Evolutionary conservation across 495 filamentous ascomycete genomes (phyloP).

Genomic region (Aspergillus diversus): DNA sequence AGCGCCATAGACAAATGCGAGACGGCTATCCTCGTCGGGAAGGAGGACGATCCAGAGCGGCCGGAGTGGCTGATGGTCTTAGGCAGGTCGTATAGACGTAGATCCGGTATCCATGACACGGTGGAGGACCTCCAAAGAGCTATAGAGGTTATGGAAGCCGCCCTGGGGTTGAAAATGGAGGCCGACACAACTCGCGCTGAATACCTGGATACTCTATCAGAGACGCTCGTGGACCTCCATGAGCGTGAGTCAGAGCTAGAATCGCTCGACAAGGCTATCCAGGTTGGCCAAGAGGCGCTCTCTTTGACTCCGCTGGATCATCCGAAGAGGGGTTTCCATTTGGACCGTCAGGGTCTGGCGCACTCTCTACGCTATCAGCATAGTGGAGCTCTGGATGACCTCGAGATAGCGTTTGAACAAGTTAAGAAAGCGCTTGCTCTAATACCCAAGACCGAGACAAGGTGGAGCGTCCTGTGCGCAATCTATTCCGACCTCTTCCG

Average conservation of each 20-base stretch:
- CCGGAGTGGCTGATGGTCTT: not conserved
- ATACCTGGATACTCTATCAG: not conserved
- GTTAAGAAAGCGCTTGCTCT: not conserved
- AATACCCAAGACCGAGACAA: not conserved
- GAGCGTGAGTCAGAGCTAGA: not conserved
- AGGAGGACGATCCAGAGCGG: not conserved
- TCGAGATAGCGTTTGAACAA: not conserved
- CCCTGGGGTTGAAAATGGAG: not conserved
- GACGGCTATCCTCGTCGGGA: not conserved
- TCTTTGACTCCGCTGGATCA: not conserved
- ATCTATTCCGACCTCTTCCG: not conserved
- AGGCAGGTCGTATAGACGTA: not conserved
- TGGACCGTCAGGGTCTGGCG: not conserved
- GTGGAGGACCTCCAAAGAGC: not conserved
- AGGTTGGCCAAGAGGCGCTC: not conserved
- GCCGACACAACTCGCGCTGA: not conserved
- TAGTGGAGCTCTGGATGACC: not conserved
- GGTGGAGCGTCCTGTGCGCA: not conserved
- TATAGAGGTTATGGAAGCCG: not conserved
- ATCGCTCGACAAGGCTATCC: not conserved
- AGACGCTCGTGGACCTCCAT: not conserved
- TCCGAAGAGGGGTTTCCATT: not conserved
- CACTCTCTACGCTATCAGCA: not conserved
- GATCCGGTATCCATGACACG: not conserved
- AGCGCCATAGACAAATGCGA: not conserved